These are phyloP conservation scores for Phellopilus nigrolimitatus DNA, from an alignment of 1,284 basidiomycete genomes.

Conservation along the genomic window DNA sequence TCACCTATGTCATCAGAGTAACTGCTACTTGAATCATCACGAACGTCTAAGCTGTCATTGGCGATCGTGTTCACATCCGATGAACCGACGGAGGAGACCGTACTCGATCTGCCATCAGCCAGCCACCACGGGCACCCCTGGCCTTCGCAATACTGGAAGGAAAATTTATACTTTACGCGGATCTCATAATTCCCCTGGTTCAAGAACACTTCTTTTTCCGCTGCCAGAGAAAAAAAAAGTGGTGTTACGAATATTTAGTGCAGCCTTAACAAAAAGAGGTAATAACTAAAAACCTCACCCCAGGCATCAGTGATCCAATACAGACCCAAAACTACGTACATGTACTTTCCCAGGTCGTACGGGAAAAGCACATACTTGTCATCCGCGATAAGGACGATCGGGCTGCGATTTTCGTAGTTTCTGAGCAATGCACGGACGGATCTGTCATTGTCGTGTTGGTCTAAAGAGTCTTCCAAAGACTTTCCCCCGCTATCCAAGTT, in stretches of 20 bases:
- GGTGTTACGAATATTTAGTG: background rate
- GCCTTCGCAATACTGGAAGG: conserved; percentile 72
- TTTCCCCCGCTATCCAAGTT: conserved; percentile 46
- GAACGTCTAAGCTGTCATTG: no score
- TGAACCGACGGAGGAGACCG: no score
- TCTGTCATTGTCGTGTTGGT: conserved; percentile 60
- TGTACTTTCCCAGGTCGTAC: conserved; percentile 52
- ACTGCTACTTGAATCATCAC: no score
- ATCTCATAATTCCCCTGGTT: conserved; percentile 35
- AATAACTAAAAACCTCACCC: conserved; percentile 47
- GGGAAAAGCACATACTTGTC: conserved; percentile 70
- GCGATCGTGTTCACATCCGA: no score
- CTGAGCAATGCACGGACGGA: conserved; percentile 64
- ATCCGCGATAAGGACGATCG: conserved; percentile 64
- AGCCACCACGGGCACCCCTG: conserved; percentile 44
- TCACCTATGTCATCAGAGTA: no score
- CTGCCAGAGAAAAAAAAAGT: conserved; percentile 32
- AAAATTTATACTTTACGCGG: conserved; percentile 71
- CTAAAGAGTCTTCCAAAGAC: conserved; percentile 46
- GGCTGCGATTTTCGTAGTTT: conserved; percentile 45
- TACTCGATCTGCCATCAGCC: background rate
- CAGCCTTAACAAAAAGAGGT: no score
- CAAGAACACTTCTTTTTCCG: conserved; percentile 53
- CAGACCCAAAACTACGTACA: conserved; percentile 69
- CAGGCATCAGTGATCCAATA: conserved; percentile 68